Evolutionary conservation across 192 early-diverging fungal species (phyloP).

Genomic region (Podila epicladia): DNA sequence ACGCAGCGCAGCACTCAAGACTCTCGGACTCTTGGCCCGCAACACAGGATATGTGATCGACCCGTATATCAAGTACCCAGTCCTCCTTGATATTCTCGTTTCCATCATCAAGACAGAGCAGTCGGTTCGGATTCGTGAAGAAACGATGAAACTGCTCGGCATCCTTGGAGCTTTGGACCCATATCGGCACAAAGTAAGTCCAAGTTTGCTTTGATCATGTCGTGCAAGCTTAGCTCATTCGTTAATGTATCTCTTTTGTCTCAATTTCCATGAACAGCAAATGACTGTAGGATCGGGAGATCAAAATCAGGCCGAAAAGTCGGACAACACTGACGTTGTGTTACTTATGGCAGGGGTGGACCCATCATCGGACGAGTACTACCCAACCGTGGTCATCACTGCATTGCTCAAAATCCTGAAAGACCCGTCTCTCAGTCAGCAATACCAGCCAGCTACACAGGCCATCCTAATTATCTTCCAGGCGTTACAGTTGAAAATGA

Average conservation of each 20-base stretch:
- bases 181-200: slow-evolving; percentile 70
- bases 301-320: slow-evolving; percentile 50
- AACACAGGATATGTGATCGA: slow-evolving; percentile 90
- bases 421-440: slow-evolving; percentile 80
- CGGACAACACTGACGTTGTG: slow-evolving; percentile 63
- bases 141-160: slow-evolving; percentile 91
- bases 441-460: slow-evolving; percentile 88
- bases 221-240: not conserved
- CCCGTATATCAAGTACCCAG: slow-evolving; percentile 90
- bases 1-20: slow-evolving; percentile 87
- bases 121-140: slow-evolving; percentile 72
- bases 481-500: slow-evolving; percentile 84
- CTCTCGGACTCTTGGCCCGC: slow-evolving; percentile 83
- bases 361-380: slow-evolving; percentile 89
- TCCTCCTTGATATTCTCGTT: slow-evolving; percentile 81
- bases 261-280: slow-evolving; percentile 45
- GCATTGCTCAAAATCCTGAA: slow-evolving; percentile 88
- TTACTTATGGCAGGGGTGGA: slow-evolving; percentile 69
- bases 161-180: slow-evolving; percentile 96
- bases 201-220: not conserved
- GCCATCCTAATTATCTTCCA: slow-evolving; percentile 96
- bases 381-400: slow-evolving; percentile 88
- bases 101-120: slow-evolving; percentile 86
- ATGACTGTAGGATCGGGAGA: slow-evolving; percentile 56
- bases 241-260: not conserved